Conservation (phyloP, 2,329 filamentous ascomycete species). For the Verticillium dahliae region DNA sequence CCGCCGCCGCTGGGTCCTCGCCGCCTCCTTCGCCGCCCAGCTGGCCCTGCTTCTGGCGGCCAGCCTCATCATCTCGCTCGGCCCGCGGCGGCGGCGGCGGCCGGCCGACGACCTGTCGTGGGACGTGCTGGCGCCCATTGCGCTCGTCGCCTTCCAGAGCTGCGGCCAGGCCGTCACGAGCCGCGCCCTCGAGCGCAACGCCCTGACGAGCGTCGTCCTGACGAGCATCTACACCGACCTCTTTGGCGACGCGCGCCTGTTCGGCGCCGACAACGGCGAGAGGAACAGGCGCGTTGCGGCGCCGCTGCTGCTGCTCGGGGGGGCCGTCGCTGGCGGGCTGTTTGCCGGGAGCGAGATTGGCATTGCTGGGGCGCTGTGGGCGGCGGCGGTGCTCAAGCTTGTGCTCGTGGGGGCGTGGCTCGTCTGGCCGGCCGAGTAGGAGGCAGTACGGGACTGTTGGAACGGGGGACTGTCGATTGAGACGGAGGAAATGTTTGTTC, state of each 20-base stretch:
- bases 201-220: constrained; percentile 70
- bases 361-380: constrained; percentile 50
- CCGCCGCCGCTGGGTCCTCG: constrained; percentile 59
- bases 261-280: constrained; percentile 37
- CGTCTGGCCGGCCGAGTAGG: constrained; percentile 46
- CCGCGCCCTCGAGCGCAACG: constrained; percentile 60
- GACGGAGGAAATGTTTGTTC: too few relatives aligned
- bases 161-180: constrained; percentile 74
- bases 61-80: constrained; percentile 31
- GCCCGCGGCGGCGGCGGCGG: constrained; percentile 24
- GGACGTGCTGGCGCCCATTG: constrained; percentile 60
- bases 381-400: constrained; percentile 50
- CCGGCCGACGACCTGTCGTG: constrained; percentile 41
- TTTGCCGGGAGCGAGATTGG: constrained; percentile 41
- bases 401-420: constrained; percentile 52
- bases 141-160: constrained; percentile 67
- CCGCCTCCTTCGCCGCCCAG: constrained; percentile 50
- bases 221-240: constrained; percentile 79
- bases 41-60: constrained; percentile 41
- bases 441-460: not conserved
- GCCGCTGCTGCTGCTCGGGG: constrained; percentile 39
- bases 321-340: constrained; percentile 42
- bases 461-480: too few relatives aligned
- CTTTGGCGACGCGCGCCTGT: constrained; percentile 56
- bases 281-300: constrained; percentile 44